These are phyloP conservation scores for Salix viminalis DNA, from an alignment of 345 rosid species.

Conservation along the genomic window DNA sequence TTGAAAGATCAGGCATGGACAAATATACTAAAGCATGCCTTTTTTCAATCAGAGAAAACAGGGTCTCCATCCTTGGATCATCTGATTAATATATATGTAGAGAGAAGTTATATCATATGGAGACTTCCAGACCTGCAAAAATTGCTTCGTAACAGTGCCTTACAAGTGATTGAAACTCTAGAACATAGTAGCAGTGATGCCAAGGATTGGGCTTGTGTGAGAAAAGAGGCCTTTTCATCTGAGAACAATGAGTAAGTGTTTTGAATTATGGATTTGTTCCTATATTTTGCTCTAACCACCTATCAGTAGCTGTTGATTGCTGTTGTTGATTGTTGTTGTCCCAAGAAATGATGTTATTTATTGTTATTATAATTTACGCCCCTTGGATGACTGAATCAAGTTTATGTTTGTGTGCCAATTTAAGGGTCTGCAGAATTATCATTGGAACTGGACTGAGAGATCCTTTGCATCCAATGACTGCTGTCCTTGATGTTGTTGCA, in stretches of 20 bases:
- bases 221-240: conserved; percentile 75
- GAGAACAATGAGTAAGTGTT: conserved; percentile 74
- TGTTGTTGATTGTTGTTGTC: background rate
- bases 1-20: conserved; percentile 74
- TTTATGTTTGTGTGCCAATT: background rate
- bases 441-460: background rate
- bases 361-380: background rate
- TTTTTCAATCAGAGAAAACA: conserved; percentile 57
- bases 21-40: conserved; percentile 53
- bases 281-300: background rate
- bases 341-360: background rate
- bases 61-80: conserved; percentile 73
- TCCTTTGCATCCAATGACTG: background rate
- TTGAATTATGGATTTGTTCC: background rate
- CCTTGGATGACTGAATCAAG: background rate
- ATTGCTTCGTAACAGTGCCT: conserved; percentile 54
- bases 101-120: conserved; percentile 77
- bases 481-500: background rate
- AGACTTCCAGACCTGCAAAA: conserved; percentile 87
- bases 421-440: background rate
- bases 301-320: background rate
- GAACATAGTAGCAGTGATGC: conserved; percentile 51
- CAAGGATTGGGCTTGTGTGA: conserved; percentile 68
- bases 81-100: conserved; percentile 67
- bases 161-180: conserved; percentile 47